Evolutionary conservation across 140 eudicot species (phyloP), one percentile per base, ranked within the genome.

Genomic region (Stevia rebaudiana): DNA sequence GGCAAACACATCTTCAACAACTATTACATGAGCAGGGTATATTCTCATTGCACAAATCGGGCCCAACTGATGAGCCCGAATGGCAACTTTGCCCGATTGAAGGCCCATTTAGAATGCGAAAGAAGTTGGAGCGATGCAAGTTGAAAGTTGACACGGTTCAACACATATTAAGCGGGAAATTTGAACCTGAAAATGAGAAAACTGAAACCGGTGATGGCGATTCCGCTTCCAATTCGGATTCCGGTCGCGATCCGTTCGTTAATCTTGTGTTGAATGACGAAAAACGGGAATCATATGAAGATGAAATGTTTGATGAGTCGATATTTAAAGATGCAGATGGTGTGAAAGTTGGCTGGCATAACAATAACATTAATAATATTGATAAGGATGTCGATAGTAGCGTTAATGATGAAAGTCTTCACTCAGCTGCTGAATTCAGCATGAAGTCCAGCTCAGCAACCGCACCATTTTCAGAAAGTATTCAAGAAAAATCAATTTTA

Each of bases 1-100:
- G 99, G 99, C 99, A 94, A 69, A 77, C 94, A 36, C 99, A 88
- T 79, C 88, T 94, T 72, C 95, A 85, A 68, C 94, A 94, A 67
- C 97, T 94, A 51, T 84, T 94, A 22, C 99, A 94, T 28, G 99
- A 94, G 67, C 82, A 95, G 48, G 99, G 97, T 23, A 88, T 88
- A 68, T 88, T 94, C 73, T 86, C 97, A 9, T 63, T 86, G 53
- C 64, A 76, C 19, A 85, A 72, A 74, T 46, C 90, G 6, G 66
- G 74, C 25, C 25, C 67, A 8, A 71, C 28, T 17, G 78, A 78
- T 15, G 88, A 82, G 68, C 86, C 81, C 21, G 97, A 85, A 37
- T 94, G 99, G 99, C 95, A 94, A 74, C 97, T 94, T 72, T 94
- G 99, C 74, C 99, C 97, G 25, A 94, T 94, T 61, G 99, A 94